Evolutionary conservation across 75 land plant genomes (phyloP).

Genomic region (Pinus tabuliformis): DNA sequence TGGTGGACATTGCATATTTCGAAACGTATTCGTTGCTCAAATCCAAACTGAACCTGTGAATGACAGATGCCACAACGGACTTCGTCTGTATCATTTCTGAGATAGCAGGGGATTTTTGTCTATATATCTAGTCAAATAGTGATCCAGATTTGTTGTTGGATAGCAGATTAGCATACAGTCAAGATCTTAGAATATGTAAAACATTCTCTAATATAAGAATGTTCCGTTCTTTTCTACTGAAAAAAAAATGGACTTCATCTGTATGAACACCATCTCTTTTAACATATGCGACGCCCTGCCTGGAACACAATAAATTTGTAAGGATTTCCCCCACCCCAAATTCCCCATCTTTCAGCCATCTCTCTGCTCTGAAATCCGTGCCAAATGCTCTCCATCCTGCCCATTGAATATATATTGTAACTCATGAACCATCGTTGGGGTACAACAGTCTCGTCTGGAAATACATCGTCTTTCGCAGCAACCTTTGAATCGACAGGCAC

Average conservation of each 20-base stretch:
- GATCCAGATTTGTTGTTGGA: no score
- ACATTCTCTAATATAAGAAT: no score
- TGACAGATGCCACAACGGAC: no score
- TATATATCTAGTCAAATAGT: no score
- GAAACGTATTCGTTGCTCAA: conserved; percentile 37
- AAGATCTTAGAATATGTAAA: no score
- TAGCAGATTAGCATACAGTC: no score
- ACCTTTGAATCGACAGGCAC: conserved; percentile 70
- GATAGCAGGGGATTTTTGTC: no score
- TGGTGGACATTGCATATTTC: conserved; percentile 35
- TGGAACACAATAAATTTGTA: conserved; percentile 30
- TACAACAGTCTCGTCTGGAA: conserved; percentile 64
- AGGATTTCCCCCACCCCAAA: conserved; percentile 14
- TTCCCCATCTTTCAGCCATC: conserved; percentile 27
- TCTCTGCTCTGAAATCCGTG: conserved; percentile 2
- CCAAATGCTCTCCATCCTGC: conserved; percentile 12
- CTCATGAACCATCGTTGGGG: neutral
- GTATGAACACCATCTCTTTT: conserved; percentile 28
- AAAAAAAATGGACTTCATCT: conserved; percentile 30
- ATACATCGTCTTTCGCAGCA: conserved; percentile 52
- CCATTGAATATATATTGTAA: conserved; percentile 9
- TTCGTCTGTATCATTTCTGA: no score
- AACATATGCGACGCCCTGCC: conserved; percentile 31
- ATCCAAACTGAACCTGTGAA: conserved; percentile 28
- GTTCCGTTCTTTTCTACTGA: no score